Evolutionary conservation across 805 yeast genomes (phyloP).

Genomic region (Myxozyma neglecta): DNA sequence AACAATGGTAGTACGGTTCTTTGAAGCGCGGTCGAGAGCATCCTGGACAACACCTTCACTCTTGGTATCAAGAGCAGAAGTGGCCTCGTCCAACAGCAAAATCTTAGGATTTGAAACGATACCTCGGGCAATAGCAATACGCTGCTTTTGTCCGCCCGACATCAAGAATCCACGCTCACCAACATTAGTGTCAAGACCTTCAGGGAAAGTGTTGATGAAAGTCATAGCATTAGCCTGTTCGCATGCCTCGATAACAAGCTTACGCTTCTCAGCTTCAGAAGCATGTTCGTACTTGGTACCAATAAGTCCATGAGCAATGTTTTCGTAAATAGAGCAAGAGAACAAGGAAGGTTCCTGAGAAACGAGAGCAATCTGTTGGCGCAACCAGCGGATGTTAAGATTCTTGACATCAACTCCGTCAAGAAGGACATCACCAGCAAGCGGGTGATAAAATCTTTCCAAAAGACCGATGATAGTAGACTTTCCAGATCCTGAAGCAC

Average conservation of each 20-base stretch:
- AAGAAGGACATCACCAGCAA: conserved; percentile 48
- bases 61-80: conserved; percentile 63
- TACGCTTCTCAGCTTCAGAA: conserved; percentile 43
- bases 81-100: conserved; percentile 63
- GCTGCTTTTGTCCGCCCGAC: conserved; percentile 68
- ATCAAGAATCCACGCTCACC: conserved; percentile 61
- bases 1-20: conserved; percentile 48
- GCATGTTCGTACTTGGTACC: conserved; percentile 39
- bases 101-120: conserved; percentile 55
- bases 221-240: conserved; percentile 52
- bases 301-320: conserved; percentile 71
- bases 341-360: conserved; percentile 62
- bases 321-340: conserved; percentile 78
- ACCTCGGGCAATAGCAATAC: conserved; percentile 66
- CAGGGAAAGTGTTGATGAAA: conserved; percentile 54
- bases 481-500: conserved; percentile 67
- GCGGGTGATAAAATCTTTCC: conserved; percentile 59
- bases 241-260: conserved; percentile 46
- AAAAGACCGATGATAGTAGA: conserved; percentile 52
- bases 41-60: conserved; percentile 61
- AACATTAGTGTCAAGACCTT: conserved; percentile 49
- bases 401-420: conserved; percentile 53
- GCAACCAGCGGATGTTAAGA: conserved; percentile 52
- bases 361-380: conserved; percentile 58
- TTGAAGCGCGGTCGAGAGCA: conserved; percentile 45